Percentiles rank a stretch among this genome's conserved stretches.
These are phyloP conservation scores for Fusarium brevicatenulatum DNA, from an alignment of 2,329 filamentous ascomycete species.

Conservation along the genomic window DNA sequence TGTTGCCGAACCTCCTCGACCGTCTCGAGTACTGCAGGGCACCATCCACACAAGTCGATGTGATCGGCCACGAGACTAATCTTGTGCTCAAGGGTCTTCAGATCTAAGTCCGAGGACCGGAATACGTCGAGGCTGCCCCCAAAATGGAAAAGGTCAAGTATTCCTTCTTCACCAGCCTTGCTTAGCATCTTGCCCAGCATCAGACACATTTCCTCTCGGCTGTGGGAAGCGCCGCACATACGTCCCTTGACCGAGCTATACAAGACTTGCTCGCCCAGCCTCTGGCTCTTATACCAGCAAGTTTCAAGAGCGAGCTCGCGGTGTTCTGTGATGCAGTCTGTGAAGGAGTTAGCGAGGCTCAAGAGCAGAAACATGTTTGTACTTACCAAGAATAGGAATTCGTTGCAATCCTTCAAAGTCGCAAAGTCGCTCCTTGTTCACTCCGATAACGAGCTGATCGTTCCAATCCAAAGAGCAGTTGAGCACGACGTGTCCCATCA, in stretches of 20 bases:
- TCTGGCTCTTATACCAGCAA: constrained; percentile 21
- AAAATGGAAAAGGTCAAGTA: constrained; percentile 18
- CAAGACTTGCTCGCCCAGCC: background rate
- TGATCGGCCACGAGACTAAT: background rate
- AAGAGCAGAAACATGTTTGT: background rate
- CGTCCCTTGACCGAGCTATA: background rate
- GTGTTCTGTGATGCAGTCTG: constrained; percentile 23
- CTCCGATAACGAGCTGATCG: constrained; percentile 7
- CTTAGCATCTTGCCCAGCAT: constrained; percentile 28
- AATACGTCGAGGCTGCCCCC: background rate
- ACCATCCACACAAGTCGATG: constrained; percentile 19
- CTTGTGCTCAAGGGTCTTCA: constrained; percentile 1
- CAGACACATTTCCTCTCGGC: background rate
- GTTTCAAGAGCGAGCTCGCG: constrained; percentile 5
- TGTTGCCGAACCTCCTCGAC: constrained; percentile 1
- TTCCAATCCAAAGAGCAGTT: background rate
- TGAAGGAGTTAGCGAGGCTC: background rate
- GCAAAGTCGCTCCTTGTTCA: background rate
- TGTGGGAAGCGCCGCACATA: background rate
- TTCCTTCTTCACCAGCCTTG: constrained; percentile 6
- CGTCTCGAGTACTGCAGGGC: background rate
- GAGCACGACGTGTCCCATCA: background rate
- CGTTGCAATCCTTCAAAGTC: background rate
- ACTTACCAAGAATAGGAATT: constrained; percentile 23
- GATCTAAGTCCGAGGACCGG: background rate